Conservation (phyloP, 306 rosid genomes). For the Ammopiptanthus mongolicus region DNA sequence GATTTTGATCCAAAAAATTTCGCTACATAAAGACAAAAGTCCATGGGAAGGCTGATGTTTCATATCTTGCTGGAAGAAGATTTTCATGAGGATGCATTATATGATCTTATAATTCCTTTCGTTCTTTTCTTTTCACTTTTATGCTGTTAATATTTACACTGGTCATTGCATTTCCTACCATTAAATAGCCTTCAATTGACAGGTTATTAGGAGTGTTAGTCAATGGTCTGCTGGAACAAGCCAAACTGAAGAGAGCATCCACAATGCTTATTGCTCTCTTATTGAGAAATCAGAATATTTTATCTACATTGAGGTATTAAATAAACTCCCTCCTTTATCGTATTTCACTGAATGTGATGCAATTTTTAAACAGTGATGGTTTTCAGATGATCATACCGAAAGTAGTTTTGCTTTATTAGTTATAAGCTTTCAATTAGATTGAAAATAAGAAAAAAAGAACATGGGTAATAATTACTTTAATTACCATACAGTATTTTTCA, state of each 20-base stretch:
- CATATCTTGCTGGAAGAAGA: slow-evolving; percentile 1
- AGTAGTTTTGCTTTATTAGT: not conserved
- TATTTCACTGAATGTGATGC: not conserved
- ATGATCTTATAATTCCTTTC: slow-evolving; percentile 6
- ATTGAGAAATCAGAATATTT: slow-evolving; percentile 93
- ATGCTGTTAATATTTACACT: not conserved
- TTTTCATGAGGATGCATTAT: not conserved
- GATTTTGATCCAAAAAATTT: not conserved
- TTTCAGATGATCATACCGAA: not conserved
- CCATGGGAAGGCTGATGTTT: not conserved
- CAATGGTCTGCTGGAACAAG: slow-evolving; percentile 99
- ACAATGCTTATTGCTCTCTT: slow-evolving; percentile 88
- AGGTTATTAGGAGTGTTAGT: slow-evolving; percentile 97
- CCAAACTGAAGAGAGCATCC: slow-evolving; percentile 91
- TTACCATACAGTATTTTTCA: not conserved
- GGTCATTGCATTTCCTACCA: slow-evolving; percentile 6
- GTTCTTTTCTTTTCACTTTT: slow-evolving; percentile 7
- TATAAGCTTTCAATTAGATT: slow-evolving; percentile 7
- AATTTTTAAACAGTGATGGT: not conserved
- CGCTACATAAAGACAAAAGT: not conserved
- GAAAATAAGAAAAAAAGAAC: not conserved
- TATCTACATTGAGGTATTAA: slow-evolving; percentile 86
- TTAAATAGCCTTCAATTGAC: slow-evolving; percentile 20
- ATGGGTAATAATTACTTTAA: not conserved
- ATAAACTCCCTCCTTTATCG: not conserved